phyloP scores from a whole-genome alignment of 345 rosid species.

The Eucalyptus polyanthemos region DNA sequence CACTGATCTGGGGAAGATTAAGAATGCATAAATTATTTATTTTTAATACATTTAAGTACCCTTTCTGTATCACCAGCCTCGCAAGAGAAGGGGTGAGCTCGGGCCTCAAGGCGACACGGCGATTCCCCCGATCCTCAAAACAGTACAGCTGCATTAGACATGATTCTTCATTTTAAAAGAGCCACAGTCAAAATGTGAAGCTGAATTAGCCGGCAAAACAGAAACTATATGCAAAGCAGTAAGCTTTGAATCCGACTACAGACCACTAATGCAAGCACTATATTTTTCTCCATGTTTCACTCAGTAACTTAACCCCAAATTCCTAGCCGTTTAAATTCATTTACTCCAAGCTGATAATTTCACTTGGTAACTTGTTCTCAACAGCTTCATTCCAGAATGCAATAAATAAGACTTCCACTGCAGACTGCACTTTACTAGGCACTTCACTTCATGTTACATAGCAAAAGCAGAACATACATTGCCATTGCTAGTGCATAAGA shows the following conservation, averaged over 20 bases:
- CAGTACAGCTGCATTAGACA: conserved; percentile 55
- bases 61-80: conserved; percentile 90
- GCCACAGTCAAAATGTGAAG: background rate
- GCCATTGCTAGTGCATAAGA: background rate
- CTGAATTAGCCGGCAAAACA: background rate
- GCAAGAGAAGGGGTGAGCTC: conserved; percentile 97
- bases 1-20: background rate
- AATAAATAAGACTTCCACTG: background rate
- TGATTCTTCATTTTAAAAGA: background rate
- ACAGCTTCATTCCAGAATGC: background rate
- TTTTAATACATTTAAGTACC: conserved; percentile 21
- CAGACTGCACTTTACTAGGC: background rate
- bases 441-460: background rate
- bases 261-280: background rate
- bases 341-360: background rate
- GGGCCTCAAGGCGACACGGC: conserved; percentile 97
- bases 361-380: background rate
- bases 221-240: background rate
- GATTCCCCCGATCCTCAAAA: conserved; percentile 91
- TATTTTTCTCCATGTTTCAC: too few relatives aligned
- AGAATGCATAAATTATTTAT: background rate
- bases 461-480: background rate
- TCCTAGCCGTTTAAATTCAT: background rate
- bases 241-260: background rate
- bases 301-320: background rate